phyloP scores from a whole-genome alignment of 2,329 filamentous ascomycete species.

The Colletotrichum orbiculare region DNA sequence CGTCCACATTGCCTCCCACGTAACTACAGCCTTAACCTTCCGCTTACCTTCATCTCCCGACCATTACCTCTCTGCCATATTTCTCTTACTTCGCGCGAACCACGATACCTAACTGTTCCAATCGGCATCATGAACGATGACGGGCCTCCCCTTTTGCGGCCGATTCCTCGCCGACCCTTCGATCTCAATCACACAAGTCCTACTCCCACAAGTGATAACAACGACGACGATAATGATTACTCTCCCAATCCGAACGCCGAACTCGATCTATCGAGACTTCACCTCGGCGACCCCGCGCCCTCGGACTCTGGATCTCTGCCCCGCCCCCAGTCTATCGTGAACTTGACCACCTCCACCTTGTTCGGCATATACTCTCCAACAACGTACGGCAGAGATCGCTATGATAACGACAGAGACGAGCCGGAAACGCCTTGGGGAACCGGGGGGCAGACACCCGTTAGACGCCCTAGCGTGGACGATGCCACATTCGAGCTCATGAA shows the following conservation, averaged over 20 bases:
- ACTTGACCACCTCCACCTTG: conserved; percentile 89
- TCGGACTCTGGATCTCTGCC: conserved; percentile 59
- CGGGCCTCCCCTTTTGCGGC: conserved; percentile 70
- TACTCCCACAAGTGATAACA: conserved; percentile 48
- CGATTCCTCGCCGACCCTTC: conserved; percentile 79
- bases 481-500: conserved; percentile 57
- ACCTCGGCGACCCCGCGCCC: conserved; percentile 42
- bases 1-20: neutral
- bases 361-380: conserved; percentile 88
- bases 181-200: conserved; percentile 63
- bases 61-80: neutral
- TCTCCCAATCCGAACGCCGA: conserved; percentile 58
- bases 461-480: conserved; percentile 56
- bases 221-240: conserved; percentile 46
- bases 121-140: conserved; percentile 50
- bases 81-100: no score
- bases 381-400: conserved; percentile 62
- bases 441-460: conserved; percentile 76
- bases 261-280: conserved; percentile 43
- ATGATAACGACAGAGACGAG: conserved; percentile 59
- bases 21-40: conserved; percentile 3
- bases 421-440: conserved; percentile 81
- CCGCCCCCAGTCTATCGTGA: conserved; percentile 82
- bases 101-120: conserved; percentile 3
- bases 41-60: conserved; percentile 1